Evolutionary conservation across 805 yeast species (phyloP).

Genomic region (Monosporozyma siamensis): DNA sequence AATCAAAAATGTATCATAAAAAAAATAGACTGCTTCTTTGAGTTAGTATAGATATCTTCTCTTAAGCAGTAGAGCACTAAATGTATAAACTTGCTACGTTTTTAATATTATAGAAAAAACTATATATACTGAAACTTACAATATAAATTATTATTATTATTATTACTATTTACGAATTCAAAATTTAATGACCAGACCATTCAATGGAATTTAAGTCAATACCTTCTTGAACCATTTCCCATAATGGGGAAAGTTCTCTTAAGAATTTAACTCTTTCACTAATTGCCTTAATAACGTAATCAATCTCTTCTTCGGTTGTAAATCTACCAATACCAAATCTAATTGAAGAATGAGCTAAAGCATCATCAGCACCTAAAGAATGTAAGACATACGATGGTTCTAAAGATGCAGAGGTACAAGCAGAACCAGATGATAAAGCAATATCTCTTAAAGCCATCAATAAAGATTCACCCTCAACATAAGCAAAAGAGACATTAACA

Average conservation of each 20-base stretch:
- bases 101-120: too few relatives aligned
- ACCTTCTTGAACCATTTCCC: conserved; percentile 99
- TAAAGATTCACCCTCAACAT: conserved; percentile 94
- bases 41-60: too few relatives aligned
- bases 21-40: too few relatives aligned
- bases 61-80: too few relatives aligned
- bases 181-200: conserved; percentile 89
- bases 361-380: conserved; percentile 96
- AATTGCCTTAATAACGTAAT: conserved; percentile 84
- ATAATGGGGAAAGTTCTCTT: conserved; percentile 86
- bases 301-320: conserved; percentile 93
- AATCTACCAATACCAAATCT: conserved; percentile 96
- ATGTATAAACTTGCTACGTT: too few relatives aligned
- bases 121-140: background rate
- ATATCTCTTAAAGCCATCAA: conserved; percentile 96
- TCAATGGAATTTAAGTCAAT: conserved; percentile 88
- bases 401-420: conserved; percentile 96
- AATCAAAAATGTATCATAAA: too few relatives aligned
- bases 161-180: background rate
- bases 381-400: conserved; percentile 96
- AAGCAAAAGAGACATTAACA: conserved; percentile 93
- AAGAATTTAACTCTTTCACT: conserved; percentile 82
- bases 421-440: conserved; percentile 93
- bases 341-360: conserved; percentile 95
- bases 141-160: background rate